Conservation (phyloP, 2,329 filamentous ascomycete genomes). For the Septoria petroselini region DNA sequence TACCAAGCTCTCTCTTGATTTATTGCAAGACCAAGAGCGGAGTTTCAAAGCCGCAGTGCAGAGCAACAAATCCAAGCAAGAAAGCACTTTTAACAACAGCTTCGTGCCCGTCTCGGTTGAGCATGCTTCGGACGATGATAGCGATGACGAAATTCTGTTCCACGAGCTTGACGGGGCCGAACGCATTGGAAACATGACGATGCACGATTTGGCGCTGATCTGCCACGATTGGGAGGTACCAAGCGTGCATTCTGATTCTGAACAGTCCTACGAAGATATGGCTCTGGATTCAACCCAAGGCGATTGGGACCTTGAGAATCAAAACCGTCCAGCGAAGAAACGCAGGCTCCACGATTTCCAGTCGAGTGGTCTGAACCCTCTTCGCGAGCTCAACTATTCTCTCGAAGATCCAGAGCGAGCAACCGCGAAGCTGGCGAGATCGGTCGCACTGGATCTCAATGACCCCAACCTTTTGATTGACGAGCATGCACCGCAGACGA, state of each 20-base stretch:
- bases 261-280: constrained; percentile 10
- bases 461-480: constrained; percentile 85
- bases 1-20: constrained; percentile 82
- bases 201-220: constrained; percentile 78
- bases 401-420: constrained; percentile 77
- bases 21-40: constrained; percentile 82
- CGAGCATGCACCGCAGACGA: constrained; percentile 63
- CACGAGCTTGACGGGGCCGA: constrained; percentile 59
- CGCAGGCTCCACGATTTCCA: constrained; percentile 51
- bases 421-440: constrained; percentile 70
- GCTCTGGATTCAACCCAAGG: constrained; percentile 24
- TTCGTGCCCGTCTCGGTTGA: constrained; percentile 55
- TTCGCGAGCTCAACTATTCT: constrained; percentile 40
- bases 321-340: constrained; percentile 58
- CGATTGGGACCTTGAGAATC: constrained; percentile 39
- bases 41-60: constrained; percentile 70
- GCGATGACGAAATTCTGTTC: constrained; percentile 48
- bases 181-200: constrained; percentile 68
- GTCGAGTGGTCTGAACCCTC: constrained; percentile 21
- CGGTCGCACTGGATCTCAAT: constrained; percentile 78
- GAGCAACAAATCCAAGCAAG: constrained; percentile 42
- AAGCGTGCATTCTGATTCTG: constrained; percentile 49
- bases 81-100: constrained; percentile 42
- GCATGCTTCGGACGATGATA: constrained; percentile 49
- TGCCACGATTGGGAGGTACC: constrained; percentile 81